Percentiles rank a stretch among this genome's conserved stretches.
Evolutionary conservation across 2,329 filamentous ascomycete genomes (phyloP).

Genomic region (Neofusicoccum kwambonambiense): DNA sequence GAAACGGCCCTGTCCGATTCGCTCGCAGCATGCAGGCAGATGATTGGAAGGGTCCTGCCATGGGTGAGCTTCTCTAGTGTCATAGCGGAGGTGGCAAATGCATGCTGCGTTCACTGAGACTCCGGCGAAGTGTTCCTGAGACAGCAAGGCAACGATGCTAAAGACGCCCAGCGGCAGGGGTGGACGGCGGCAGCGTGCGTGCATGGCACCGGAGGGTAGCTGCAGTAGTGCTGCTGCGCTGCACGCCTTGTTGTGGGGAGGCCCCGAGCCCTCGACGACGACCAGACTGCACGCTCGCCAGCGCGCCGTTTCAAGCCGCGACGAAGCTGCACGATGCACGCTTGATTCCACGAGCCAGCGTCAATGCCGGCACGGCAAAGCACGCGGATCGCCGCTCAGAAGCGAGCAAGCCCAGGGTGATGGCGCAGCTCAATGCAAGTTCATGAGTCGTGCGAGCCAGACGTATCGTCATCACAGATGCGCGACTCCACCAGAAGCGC

Average conservation of each 20-base stretch:
- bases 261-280: not conserved
- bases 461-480: not conserved
- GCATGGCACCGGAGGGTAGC: not conserved
- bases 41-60: not conserved
- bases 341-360: not conserved
- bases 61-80: not conserved
- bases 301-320: not conserved
- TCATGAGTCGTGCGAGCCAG: not conserved
- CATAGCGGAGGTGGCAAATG: constrained; percentile 6
- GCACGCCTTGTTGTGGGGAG: not conserved
- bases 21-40: not conserved
- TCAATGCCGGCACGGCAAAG: not conserved
- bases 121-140: not conserved
- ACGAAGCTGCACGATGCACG: not conserved
- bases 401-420: not conserved
- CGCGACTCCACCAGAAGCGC: not conserved
- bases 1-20: not conserved
- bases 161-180: not conserved
- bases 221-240: not conserved
- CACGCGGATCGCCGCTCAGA: not conserved
- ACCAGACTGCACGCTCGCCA: not conserved
- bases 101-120: not conserved
- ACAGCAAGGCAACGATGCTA: not conserved
- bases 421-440: not conserved
- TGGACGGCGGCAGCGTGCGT: not conserved